These are phyloP conservation scores for Pseudocercospora fuligena DNA, from an alignment of 2,329 filamentous ascomycete species.

Conservation along the genomic window DNA sequence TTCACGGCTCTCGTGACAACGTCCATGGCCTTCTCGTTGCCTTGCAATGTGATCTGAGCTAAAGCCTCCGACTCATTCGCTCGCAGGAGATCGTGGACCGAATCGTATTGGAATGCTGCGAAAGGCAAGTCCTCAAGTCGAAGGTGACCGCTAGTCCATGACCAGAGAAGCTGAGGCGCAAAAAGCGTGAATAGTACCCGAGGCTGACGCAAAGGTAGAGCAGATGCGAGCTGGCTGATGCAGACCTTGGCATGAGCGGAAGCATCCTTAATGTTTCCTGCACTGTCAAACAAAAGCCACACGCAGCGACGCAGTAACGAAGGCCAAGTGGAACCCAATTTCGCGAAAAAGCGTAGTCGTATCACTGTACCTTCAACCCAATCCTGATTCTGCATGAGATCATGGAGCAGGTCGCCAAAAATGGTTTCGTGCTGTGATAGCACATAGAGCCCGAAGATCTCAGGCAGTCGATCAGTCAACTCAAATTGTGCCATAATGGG, in stretches of 20 bases:
- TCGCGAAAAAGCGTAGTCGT: conserved; percentile 75
- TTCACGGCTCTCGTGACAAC: conserved; percentile 65
- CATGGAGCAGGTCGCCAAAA: conserved; percentile 80
- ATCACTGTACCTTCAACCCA: conserved; percentile 83
- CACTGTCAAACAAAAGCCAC: conserved; percentile 92
- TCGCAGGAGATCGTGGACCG: conserved; percentile 69
- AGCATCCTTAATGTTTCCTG: conserved; percentile 70
- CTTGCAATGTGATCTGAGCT: conserved; percentile 82
- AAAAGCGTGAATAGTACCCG: conserved; percentile 81
- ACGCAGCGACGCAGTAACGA: conserved; percentile 84
- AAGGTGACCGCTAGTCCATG: conserved; percentile 73
- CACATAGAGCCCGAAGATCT: conserved; percentile 80
- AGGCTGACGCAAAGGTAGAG: conserved; percentile 68
- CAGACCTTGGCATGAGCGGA: conserved; percentile 74
- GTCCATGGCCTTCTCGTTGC: conserved; percentile 66
- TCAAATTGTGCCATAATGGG: conserved; percentile 75
- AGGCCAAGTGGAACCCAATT: conserved; percentile 80
- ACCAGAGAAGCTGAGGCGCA: conserved; percentile 85
- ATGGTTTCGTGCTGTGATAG: conserved; percentile 81
- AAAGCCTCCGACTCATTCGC: conserved; percentile 77
- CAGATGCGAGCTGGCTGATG: conserved; percentile 67
- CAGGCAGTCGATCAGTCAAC: conserved; percentile 70
- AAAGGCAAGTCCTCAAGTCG: conserved; percentile 75
- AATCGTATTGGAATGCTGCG: conserved; percentile 78
- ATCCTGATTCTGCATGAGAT: conserved; percentile 71